These are phyloP conservation scores for Glarea lozoyensis DNA, from an alignment of 495 filamentous ascomycete genomes.

Conservation along the genomic window DNA sequence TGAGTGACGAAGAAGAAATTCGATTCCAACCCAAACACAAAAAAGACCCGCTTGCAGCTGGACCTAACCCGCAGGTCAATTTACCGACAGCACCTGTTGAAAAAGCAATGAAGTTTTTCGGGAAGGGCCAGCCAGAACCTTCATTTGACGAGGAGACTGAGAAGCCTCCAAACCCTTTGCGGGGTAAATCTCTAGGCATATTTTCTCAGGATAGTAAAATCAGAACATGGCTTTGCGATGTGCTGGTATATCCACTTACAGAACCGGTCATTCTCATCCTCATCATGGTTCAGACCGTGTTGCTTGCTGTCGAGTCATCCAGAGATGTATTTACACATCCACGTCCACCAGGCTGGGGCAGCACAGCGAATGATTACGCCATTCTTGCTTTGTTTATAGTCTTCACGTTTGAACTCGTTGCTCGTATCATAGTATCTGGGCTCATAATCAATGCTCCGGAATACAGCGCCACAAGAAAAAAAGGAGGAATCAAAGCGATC, in stretches of 20 bases:
- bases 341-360: constrained; percentile 51
- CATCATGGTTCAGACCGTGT: constrained; percentile 79
- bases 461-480: constrained; percentile 71
- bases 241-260: constrained; percentile 80
- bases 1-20: constrained; percentile 14
- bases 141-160: constrained; percentile 8
- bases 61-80: constrained; percentile 4
- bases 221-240: constrained; percentile 67
- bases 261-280: constrained; percentile 82
- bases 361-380: constrained; percentile 62
- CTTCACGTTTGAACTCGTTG: constrained; percentile 79
- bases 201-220: constrained; percentile 70
- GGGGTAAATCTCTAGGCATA: constrained; percentile 77
- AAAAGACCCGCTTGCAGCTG: constrained; percentile 15
- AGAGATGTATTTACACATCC: constrained; percentile 50
- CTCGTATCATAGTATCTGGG: constrained; percentile 83
- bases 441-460: constrained; percentile 80
- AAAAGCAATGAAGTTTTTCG: constrained; percentile 17
- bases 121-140: constrained; percentile 2
- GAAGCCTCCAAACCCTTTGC: constrained; percentile 60
- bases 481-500: constrained; percentile 62
- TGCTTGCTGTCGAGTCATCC: constrained; percentile 75
- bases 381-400: constrained; percentile 79
- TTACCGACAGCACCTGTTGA: constrained; percentile 17
- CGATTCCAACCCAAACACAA: constrained; percentile 14